Evolutionary conservation across 805 yeast genomes (phyloP).

Genomic region (Yamadazyma sp.): DNA sequence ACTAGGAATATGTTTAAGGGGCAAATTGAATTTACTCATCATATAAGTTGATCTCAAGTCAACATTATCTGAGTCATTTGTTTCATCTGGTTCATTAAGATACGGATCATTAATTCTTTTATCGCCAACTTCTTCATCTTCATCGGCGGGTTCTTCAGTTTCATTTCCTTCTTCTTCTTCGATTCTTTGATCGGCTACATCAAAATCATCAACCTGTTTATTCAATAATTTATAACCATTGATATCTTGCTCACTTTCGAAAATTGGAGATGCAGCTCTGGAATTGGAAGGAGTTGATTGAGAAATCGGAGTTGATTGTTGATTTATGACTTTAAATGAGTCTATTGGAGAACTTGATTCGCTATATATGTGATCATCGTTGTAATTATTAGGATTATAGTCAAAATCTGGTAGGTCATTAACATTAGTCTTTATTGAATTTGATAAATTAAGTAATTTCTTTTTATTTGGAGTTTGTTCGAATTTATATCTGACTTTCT

Average conservation of each 20-base stretch:
- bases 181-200: conserved; percentile 38
- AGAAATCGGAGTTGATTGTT: conserved; percentile 35
- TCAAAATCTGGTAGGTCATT: conserved; percentile 12
- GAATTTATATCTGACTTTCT: conserved; percentile 28
- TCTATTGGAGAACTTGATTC: conserved; percentile 11
- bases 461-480: conserved; percentile 14
- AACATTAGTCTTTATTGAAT: conserved; percentile 27
- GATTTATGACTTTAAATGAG: conserved; percentile 6
- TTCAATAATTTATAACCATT: conserved; percentile 12
- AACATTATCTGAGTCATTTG: neutral
- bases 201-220: conserved; percentile 17
- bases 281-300: conserved; percentile 44
- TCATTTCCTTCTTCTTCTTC: conserved; percentile 4
- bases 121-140: conserved; percentile 4
- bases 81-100: conserved; percentile 8
- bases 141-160: conserved; percentile 17
- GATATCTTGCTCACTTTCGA: conserved; percentile 4
- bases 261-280: conserved; percentile 17
- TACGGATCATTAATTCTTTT: conserved; percentile 15
- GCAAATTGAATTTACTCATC: conserved; percentile 7
- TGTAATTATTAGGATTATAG: conserved; percentile 8
- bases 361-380: conserved; percentile 3
- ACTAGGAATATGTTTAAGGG: conserved; percentile 11
- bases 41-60: conserved; percentile 5
- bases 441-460: conserved; percentile 28